Evolutionary conservation across 2,329 filamentous ascomycete genomes (phyloP), one percentile per base, ranked within the genome.

Genomic region (Emergomyces pasteurianus): DNA sequence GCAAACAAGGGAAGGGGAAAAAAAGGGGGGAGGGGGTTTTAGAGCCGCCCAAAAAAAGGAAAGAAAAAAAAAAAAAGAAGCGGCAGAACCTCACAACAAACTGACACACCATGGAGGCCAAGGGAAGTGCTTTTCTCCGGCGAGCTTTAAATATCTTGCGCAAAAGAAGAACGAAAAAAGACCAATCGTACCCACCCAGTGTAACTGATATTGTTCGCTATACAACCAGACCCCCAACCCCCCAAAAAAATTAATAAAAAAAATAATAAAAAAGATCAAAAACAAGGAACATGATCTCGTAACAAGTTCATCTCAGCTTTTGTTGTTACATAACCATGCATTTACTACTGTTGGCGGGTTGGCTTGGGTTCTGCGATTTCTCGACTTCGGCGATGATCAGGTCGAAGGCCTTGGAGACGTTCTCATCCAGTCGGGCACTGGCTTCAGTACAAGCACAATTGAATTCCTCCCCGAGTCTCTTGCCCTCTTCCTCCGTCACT

Each of bases 391-490:
- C 89, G 69, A 99, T 91, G 79, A 99, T 87, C 65, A 95, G 81
- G 76, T 97, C 92, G 72, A 99, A 99, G 1, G 90, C 90, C 75
- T 90, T 92, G 68, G 82, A 81, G 56, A 99, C 94, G 72, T 97
- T 96, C 78, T 92, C 90, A 74, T 96, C 92, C 76, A 94, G 95
- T 61, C 92, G 85, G 34, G 94, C 94, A 71, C 89, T 95, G 60
- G 94, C 91, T 78, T 99, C 94, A 55, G 91, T 96, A 84, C 90
- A 96, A 43, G 88, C 91, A 75, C 92, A 97, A 65, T 90, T 86
- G 74, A 95, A 88, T 75, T 94, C 89, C 69, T 92, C 88, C 8
- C 88, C 86, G 49, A 96, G 79, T 71, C 87, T 88, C 73, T 88
- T 88, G 67, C 92, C 94, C 68, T 96, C 89, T 65, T 96, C 91